Evolutionary conservation across 139 green algal genomes (phyloP), one percentile per base, ranked within the genome.

Genomic region (Chlamydomonas eustigma): DNA sequence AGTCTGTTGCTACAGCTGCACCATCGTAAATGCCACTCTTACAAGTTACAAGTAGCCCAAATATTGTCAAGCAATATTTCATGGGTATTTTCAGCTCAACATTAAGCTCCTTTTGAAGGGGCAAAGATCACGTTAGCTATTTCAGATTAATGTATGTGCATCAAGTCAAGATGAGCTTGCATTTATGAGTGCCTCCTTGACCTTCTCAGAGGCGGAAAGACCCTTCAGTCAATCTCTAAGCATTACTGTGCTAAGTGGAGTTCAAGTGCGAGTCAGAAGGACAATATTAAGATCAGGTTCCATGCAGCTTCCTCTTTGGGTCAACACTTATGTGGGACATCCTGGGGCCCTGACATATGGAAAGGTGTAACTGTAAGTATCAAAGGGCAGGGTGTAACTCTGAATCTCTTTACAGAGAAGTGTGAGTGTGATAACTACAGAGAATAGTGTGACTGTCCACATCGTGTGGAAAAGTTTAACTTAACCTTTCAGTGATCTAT

Each of bases 351-450:
- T 28, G 12, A 12, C 44, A 58, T 58, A 12, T 12, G 44, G 12
- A 58, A 58, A 58, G 44, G 44, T 28, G 44, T 58, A 12, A 58
- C 44, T 12, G 44, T 58, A 18, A 18, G 44, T 58, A 18, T 58
- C 18, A 28, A 18, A 18, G 12, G 44, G 44, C 18, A 28, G 12
- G 12, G 44, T 18, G 12, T 18, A 28, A 58, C 12, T 12, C 12
- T 58, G 44, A 58, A 58, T 58, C 18, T 58, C 44, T 58, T 58
- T 58, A 28, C 44, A 58, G 18, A 58, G n/a, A n/a, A n/a, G n/a
- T n/a, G n/a, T n/a, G n/a, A n/a, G n/a, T n/a, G n/a, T n/a, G n/a
- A n/a, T n/a, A n/a, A n/a, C n/a, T n/a, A n/a, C n/a, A n/a, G n/a
- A n/a, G n/a, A n/a, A n/a, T n/a, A n/a, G n/a, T n/a, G n/a, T n/a